Percentiles rank a stretch among this genome's conserved stretches.
Evolutionary conservation across 139 green algal genomes (phyloP).

Genomic region (Parachlorella kessleri): DNA sequence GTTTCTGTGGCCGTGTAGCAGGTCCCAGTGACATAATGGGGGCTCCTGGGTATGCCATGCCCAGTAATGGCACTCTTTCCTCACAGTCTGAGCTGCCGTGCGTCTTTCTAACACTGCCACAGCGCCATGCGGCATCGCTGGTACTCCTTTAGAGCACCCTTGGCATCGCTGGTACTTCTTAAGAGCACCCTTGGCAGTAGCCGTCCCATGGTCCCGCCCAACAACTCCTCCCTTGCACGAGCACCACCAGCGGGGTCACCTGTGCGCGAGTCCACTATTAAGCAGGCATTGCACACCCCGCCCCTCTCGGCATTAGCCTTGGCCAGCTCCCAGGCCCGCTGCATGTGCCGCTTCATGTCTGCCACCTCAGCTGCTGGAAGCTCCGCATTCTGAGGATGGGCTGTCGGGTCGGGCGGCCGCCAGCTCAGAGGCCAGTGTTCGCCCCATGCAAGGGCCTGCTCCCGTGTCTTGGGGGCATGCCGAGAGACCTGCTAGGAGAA

Average conservation of each 20-base stretch:
- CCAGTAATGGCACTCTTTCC: no score
- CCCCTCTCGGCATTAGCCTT: not conserved
- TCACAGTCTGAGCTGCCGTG: no score
- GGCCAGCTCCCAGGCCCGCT: conserved; percentile 30
- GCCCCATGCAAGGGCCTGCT: conserved; percentile 66
- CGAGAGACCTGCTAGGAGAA: conserved; percentile 42
- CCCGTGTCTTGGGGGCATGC: conserved; percentile 46
- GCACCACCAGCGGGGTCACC: not conserved
- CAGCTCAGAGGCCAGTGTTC: conserved; percentile 77
- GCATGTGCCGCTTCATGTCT: conserved; percentile 58
- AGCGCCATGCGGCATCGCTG: no score
- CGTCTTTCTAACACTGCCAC: no score
- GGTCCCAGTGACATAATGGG: no score
- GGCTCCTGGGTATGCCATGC: no score
- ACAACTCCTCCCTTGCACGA: no score
- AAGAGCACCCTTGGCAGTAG: no score
- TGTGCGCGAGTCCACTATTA: conserved; percentile 66
- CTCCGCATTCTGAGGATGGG: not conserved
- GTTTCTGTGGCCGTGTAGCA: no score
- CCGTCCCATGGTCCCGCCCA: no score
- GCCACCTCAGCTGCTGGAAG: conserved; percentile 6
- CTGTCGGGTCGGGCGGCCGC: conserved; percentile 47
- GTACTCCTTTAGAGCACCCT: no score
- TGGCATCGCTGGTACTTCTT: no score
- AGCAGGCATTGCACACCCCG: conserved; percentile 53